phyloP scores from a whole-genome alignment of 2,329 filamentous ascomycete genomes.

The Cytospora leucostoma region DNA sequence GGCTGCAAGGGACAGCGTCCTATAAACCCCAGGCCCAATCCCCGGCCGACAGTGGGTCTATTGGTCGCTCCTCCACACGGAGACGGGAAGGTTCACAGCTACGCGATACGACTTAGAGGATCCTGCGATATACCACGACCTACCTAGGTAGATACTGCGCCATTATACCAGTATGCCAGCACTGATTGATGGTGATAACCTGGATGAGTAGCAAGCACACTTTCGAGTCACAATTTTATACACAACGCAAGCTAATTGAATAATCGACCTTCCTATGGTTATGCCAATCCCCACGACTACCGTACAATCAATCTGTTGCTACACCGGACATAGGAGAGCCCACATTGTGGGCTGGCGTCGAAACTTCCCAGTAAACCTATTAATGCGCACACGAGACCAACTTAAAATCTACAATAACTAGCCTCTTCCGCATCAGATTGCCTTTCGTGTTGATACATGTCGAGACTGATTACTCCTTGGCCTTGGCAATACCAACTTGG shows the following conservation, averaged over 20 bases:
- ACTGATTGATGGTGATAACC: not conserved
- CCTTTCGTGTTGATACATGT: slow-evolving; percentile 22
- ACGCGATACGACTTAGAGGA: not conserved
- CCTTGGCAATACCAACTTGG: slow-evolving; percentile 84
- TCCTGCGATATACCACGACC: no score
- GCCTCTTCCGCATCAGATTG: not conserved
- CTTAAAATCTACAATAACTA: not conserved
- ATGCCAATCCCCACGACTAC: slow-evolving; percentile 20
- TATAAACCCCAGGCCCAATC: not conserved
- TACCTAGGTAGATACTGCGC: no score
- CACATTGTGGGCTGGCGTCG: slow-evolving; percentile 13
- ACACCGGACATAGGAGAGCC: slow-evolving; percentile 20
- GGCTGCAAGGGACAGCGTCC: slow-evolving; percentile 1
- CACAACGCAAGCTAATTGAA: not conserved
- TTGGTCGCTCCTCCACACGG: not conserved
- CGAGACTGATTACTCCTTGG: slow-evolving; percentile 54
- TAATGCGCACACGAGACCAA: slow-evolving; percentile 9
- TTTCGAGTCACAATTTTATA: not conserved
- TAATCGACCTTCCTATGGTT: slow-evolving; percentile 9
- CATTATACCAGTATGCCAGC: not conserved
- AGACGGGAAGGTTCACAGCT: not conserved
- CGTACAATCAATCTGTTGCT: slow-evolving; percentile 28
- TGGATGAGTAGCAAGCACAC: not conserved
- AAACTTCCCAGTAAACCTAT: slow-evolving; percentile 1
- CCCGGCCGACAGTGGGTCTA: slow-evolving; percentile 15